Evolutionary conservation across 2,329 filamentous ascomycete species (phyloP), one percentile per base, ranked within the genome.

Genomic region (Fusarium subtropicale): DNA sequence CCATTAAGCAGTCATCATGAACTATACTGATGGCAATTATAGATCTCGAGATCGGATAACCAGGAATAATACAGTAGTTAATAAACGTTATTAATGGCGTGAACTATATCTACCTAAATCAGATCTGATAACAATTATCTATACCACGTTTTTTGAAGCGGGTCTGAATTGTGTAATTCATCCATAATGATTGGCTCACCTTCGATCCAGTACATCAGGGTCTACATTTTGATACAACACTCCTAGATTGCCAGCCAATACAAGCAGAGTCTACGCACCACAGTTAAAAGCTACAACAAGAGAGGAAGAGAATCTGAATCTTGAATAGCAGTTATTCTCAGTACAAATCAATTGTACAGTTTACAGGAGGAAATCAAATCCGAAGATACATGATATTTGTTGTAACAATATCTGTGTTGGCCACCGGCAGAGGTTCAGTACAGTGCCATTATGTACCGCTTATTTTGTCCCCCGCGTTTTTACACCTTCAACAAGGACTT

Each of bases 391-490:
- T 4, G 7, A 20, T 30, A 15, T n/a, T 10, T 18, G 20, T 15
- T 30, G 28, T 11, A 30, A 30, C 7, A 20, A 20, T 30, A 15
- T n/a, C 15, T 18, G 24, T 15, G 33, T 12, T 18, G n/a, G 7
- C 12, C 16, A 4, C 18, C 13, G 18, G 18, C 42, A 20, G 11
- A 20, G 11, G 7, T 46, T n/a, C 20, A 33, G 33, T 41, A n/a
- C 55, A 22, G n/a, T 45, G 36, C 36, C 15, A 44, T 60, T 28
- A 30, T 54, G 46, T 61, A 42, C 56, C 28, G 34, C 22, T 60
- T 62, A 53, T 54, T 62, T 62, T 60, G 56, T 61, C 46, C 48
- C 44, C 39, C 39, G 10, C 61, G 44, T 42, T 47, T 48, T 39
- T 36, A 64, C 34, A 52, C 42, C 41, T 64, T 41, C 31, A 58